phyloP scores from a whole-genome alignment of 306 rosid genomes.

The Quercus variabilis region DNA sequence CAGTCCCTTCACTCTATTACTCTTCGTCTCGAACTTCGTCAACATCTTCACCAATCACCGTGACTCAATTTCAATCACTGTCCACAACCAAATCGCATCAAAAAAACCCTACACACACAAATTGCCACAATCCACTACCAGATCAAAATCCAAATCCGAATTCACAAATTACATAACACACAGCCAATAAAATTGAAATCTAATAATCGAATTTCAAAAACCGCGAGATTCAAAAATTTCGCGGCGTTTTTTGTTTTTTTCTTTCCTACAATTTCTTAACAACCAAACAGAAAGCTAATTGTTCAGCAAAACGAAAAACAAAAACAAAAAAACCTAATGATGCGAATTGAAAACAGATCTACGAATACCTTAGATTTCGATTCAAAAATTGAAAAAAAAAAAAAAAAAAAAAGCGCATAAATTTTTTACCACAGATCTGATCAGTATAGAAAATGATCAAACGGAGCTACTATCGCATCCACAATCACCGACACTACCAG shows the following conservation, averaged over 20 bases:
- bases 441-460: constrained; percentile 20
- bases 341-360: no score
- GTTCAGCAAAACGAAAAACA: not conserved
- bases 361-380: not conserved
- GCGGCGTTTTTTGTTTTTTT: not conserved
- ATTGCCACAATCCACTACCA: not conserved
- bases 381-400: not conserved
- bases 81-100: constrained; percentile 26
- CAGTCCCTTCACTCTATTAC: constrained; percentile 96
- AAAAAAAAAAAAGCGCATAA: no score
- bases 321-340: not conserved
- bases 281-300: constrained; percentile 7
- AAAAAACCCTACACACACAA: not conserved
- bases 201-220: not conserved
- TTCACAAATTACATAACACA: not conserved
- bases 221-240: constrained; percentile 6
- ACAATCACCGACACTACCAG: constrained; percentile 12
- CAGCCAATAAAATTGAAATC: not conserved
- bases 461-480: constrained; percentile 19
- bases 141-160: not conserved
- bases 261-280: constrained; percentile 3
- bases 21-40: constrained; percentile 97
- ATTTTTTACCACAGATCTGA: constrained; percentile 43
- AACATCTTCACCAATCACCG: constrained; percentile 51
- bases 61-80: not conserved